These are phyloP conservation scores for Blumeria graminis DNA, from an alignment of 2,329 filamentous ascomycete species.

Conservation along the genomic window DNA sequence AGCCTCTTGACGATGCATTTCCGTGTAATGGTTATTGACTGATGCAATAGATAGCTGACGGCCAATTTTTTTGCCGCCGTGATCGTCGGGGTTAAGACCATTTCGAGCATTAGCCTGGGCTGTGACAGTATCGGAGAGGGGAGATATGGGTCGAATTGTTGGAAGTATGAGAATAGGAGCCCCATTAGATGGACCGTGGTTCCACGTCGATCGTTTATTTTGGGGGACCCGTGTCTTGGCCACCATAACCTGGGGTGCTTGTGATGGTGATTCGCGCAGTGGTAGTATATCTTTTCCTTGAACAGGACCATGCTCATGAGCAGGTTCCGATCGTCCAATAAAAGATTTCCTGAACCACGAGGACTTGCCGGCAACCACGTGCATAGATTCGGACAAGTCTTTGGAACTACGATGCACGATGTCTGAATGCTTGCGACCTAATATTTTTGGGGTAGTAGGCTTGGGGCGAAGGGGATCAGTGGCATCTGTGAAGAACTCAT, in stretches of 20 bases:
- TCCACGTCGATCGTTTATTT: constrained; percentile 80
- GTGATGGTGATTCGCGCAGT: constrained; percentile 22
- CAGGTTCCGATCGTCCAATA: constrained; percentile 52
- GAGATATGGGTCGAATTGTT: constrained; percentile 82
- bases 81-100: constrained; percentile 34
- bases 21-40: constrained; percentile 76
- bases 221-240: constrained; percentile 25
- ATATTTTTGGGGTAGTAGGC: constrained; percentile 59
- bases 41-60: constrained; percentile 83
- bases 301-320: constrained; percentile 29
- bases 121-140: constrained; percentile 80
- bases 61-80: constrained; percentile 72
- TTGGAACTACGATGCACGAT: constrained; percentile 41
- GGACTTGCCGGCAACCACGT: constrained; percentile 50
- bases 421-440: constrained; percentile 79
- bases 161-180: constrained; percentile 91
- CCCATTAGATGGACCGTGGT: constrained; percentile 53
- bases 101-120: constrained; percentile 57
- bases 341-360: constrained; percentile 96
- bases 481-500: constrained; percentile 86
- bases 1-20: constrained; percentile 72
- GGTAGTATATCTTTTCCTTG: constrained; percentile 23
- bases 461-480: constrained; percentile 82
- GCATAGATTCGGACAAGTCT: constrained; percentile 30
- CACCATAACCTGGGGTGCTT: constrained; percentile 18